Base-by-base conservation (phyloP, 176 grass and related monocot genomes). In the Triticum dicoccoides region DNA sequence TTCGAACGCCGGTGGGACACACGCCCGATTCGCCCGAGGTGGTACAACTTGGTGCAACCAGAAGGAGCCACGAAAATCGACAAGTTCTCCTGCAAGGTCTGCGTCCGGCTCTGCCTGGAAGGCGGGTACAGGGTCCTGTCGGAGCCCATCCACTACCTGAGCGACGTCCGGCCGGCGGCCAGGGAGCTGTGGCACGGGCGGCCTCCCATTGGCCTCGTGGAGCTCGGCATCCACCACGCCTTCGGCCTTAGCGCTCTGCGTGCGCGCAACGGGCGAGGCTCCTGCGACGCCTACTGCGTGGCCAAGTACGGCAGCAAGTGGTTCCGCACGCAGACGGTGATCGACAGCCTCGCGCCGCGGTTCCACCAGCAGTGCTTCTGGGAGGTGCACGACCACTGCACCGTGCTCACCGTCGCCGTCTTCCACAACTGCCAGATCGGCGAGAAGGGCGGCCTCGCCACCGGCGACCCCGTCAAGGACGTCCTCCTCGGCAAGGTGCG, bases 231-330 rank as follows among this genome's bases (percentile, higher is more conserved):
- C 89, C 94, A 89, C 69, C 51, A 87, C 17, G 94, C 89, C 0
- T 65, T 79, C n/a, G 86, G 93, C 51, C 93, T 95, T 39, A 69
- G 67, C 11, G 21, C 85, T 37, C 89, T 94, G 84, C 91, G 91
- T 58, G 70, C 78, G 62, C 94, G 88, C 82, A 61, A 94, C n/a
- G 92, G 87, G 0, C 89, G 91, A 10, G 91, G 82, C 78, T 89
- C 93, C 30, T 92, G 93, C 73, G 93, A 95, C 35, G 79, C 93
- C 78, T 95, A 95, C 85, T 95, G 93, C 84, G 94, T 96, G 18
- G 91, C 94, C 76, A 96, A 93, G 82, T 96, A 96, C 61, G 94
- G 94, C n/a, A 59, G 82, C 9, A 96, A 96, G 89, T 96, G 94
- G 94, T 91, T 90, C 47, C 89, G 91, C 47, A 96, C 89, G 78